Conservation (phyloP, 2,329 filamentous ascomycete genomes). For the Pyricularia sp. region DNA sequence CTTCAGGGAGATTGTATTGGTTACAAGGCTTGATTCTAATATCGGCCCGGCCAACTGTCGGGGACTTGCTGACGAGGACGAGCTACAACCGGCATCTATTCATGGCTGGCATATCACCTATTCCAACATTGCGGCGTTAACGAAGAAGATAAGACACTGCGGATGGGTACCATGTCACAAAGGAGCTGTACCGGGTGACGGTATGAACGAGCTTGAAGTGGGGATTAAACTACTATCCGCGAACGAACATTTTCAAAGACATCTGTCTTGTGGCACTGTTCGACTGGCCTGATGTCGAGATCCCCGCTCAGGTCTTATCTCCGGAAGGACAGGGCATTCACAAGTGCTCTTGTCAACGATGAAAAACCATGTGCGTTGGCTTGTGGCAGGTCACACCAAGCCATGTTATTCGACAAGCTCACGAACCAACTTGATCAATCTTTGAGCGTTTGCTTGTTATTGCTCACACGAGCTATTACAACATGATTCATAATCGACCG, state of each 20-base stretch:
- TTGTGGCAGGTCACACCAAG: neutral
- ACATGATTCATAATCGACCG: neutral
- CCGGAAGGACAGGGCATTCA: neutral
- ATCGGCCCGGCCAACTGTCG: neutral
- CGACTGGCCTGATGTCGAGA: neutral
- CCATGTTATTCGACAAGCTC: neutral
- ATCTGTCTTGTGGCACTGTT: neutral
- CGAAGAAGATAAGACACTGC: neutral
- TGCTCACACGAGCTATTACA: neutral
- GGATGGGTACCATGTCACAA: too few species aligned
- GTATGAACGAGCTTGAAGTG: too few species aligned
- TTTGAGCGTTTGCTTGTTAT: neutral
- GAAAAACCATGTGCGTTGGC: neutral
- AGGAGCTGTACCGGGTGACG: too few species aligned
- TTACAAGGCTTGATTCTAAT: slow-evolving; percentile 3
- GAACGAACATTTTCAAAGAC: too few species aligned
- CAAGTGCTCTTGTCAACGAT: neutral
- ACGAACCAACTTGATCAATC: neutral
- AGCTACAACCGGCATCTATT: neutral
- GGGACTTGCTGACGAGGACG: neutral
- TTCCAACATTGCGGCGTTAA: neutral
- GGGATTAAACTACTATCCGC: too few species aligned
- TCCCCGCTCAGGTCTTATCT: neutral
- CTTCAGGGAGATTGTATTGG: neutral
- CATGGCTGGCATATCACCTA: neutral